Conservation (phyloP, 1,139 yeast species). For the Lodderomyces beijingensis region DNA sequence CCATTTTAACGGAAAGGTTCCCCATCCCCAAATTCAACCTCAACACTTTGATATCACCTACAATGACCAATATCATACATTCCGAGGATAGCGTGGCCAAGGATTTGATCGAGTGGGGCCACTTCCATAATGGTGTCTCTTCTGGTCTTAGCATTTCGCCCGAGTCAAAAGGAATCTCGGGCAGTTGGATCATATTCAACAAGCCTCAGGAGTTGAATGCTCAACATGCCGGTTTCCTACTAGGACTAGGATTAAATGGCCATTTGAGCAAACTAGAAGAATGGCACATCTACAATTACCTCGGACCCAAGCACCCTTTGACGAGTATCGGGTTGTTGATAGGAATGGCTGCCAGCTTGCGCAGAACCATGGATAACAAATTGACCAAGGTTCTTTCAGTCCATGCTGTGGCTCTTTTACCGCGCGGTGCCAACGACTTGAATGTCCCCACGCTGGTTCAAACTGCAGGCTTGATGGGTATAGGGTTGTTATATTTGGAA, state of each 20-base stretch:
- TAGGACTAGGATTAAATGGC: constrained; percentile 90
- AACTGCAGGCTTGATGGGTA: constrained; percentile 86
- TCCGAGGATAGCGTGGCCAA: constrained; percentile 53
- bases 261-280: constrained; percentile 81
- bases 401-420: constrained; percentile 87
- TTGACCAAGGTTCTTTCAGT: constrained; percentile 88
- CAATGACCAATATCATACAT: constrained; percentile 58
- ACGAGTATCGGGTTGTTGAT: constrained; percentile 83
- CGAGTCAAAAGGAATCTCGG: constrained; percentile 68
- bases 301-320: constrained; percentile 83
- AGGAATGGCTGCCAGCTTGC: constrained; percentile 89
- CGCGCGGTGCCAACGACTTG: constrained; percentile 85
- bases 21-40: constrained; percentile 76
- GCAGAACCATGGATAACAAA: constrained; percentile 81
- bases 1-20: constrained; percentile 80
- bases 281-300: constrained; percentile 93
- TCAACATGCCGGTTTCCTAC: constrained; percentile 92
- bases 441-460: constrained; percentile 83
- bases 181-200: constrained; percentile 90
- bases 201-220: constrained; percentile 68
- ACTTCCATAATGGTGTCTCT: constrained; percentile 89
- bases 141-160: constrained; percentile 76
- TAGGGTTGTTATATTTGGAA: constrained; percentile 76
- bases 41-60: constrained; percentile 62
- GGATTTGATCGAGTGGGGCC: constrained; percentile 70